These are phyloP conservation scores for Russula emetica DNA, from an alignment of 768 basidiomycete species.

Conservation along the genomic window DNA sequence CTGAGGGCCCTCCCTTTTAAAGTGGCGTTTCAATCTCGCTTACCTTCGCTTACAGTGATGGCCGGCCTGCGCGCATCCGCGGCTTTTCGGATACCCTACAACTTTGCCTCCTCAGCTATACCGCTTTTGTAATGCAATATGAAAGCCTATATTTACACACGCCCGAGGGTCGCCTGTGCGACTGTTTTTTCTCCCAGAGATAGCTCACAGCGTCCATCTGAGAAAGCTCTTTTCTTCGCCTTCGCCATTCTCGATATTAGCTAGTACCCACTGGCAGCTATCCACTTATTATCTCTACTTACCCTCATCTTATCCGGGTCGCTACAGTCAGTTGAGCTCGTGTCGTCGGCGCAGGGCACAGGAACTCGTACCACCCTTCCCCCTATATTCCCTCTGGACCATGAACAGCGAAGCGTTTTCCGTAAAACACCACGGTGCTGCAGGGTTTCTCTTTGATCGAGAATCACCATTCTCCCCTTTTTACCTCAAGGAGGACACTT, in stretches of 20 bases:
- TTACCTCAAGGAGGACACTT: not conserved
- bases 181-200: not conserved
- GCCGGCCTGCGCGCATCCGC: too few relatives aligned
- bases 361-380: not conserved
- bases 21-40: too few relatives aligned
- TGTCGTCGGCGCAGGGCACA: not conserved
- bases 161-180: not conserved
- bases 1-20: too few relatives aligned
- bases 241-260: not conserved
- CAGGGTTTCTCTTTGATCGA: not conserved
- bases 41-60: too few relatives aligned
- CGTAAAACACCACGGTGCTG: not conserved
- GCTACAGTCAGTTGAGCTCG: too few relatives aligned
- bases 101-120: not conserved
- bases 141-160: not conserved
- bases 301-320: not conserved
- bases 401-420: not conserved
- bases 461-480: not conserved
- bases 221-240: not conserved
- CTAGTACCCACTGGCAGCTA: not conserved
- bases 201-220: not conserved
- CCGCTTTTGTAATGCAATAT: not conserved
- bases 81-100: too few relatives aligned
- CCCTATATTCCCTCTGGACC: not conserved
- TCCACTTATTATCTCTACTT: too few relatives aligned